phyloP scores from a whole-genome alignment of 176 grass and related monocot species.

The Hyparrhenia diplandra region DNA sequence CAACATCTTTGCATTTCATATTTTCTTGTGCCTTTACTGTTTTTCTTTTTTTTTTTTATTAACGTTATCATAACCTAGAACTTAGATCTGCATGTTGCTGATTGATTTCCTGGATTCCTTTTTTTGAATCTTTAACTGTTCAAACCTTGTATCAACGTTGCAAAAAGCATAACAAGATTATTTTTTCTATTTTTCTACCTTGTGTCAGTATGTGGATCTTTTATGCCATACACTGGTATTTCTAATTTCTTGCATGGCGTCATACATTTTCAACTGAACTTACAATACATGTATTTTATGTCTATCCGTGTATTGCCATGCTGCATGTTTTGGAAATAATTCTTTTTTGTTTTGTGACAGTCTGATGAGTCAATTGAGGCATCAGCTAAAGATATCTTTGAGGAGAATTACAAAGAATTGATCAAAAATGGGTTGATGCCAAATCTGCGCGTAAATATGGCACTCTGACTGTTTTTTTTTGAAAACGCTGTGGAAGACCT shows the following conservation, averaged over 20 bases:
- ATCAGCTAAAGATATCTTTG: constrained; percentile 75
- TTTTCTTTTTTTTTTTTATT: not conserved
- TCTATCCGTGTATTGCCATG: not conserved
- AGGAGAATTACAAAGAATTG: constrained; percentile 91
- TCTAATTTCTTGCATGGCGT: not conserved
- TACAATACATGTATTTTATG: constrained; percentile 4
- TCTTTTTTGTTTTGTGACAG: constrained; percentile 37
- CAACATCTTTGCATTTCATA: constrained; percentile 21
- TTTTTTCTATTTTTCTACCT: not conserved
- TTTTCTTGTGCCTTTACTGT: not conserved
- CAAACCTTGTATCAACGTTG: no score
- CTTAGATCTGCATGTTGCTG: not conserved
- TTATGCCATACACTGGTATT: not conserved
- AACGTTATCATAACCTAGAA: not conserved
- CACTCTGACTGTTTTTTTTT: no score
- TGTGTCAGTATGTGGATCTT: not conserved
- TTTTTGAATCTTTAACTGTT: no score
- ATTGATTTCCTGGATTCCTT: constrained; percentile 4
- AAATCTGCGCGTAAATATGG: no score
- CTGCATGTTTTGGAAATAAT: not conserved
- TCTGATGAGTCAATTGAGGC: constrained; percentile 40
- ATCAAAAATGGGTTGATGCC: constrained; percentile 93
- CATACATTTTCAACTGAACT: not conserved
- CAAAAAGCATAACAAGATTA: not conserved
- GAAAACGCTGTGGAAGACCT: no score